Base-by-base conservation (phyloP, 202 grass and related monocot species). In the Alloteropsis angusta region DNA sequence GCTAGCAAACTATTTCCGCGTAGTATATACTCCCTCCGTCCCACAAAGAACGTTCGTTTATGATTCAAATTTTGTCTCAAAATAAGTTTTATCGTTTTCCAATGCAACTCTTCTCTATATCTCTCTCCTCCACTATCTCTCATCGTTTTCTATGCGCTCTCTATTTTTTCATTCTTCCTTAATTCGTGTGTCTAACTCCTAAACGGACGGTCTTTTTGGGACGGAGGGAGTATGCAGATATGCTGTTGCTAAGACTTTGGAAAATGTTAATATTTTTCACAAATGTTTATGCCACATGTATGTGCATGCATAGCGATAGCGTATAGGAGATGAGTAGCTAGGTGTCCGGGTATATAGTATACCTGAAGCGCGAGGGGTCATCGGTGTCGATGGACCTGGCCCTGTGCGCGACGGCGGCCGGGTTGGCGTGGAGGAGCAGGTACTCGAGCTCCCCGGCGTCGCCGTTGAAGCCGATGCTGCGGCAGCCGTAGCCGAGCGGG, bases 371-470 rank as follows among this genome's bases (percentile, higher is more conserved):
- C 23, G 78, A 81, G 78, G 95, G 89, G 79, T 92, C 71, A 9
- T 67, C 67, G 65, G 84, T 32, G 83, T 85, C 80, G 74, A 98
- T 94, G 78, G 75, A 77, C 53, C 75, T 79, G 14, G 96, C 96
- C 62, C 77, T 76, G 53, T 93, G 84, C 7, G 83, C 80, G 67
- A 95, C 83, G 73, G 76, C 89, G 67, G 85, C 73, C 0, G 92
- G 89, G 84, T 82, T 92, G 76, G 96, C 84, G 23, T 93, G 90
- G 41, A 99, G 80, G 37, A 99, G 90, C 34, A 99, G 96, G 88
- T 95, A 95, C 84, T 99, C 96, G 54, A 99, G 78, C 86, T 99
- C 96, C 25, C 96, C 96, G 58, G 87, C 71, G 83, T 99, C 96
- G 72, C 96, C 96, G 60, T 84, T 92, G 62, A 90, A 87, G 9